Conservation (phyloP, 2,329 filamentous ascomycete genomes). For the Scedosporium dehoogii region DNA sequence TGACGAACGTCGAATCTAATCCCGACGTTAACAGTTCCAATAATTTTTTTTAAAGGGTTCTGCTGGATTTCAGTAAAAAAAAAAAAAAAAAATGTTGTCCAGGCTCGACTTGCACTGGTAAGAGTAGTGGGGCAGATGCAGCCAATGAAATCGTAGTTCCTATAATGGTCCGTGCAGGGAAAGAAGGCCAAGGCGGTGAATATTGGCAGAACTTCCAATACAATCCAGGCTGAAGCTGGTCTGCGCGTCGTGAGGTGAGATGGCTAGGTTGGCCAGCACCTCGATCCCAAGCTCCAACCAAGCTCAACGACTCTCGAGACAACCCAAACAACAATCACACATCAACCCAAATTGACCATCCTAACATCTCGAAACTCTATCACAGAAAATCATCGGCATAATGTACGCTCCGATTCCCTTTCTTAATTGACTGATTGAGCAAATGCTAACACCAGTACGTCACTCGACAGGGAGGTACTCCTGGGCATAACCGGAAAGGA, state of each 20-base stretch:
- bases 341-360: neutral
- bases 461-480: slow-evolving; percentile 72
- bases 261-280: neutral
- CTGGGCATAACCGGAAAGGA: slow-evolving; percentile 98
- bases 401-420: neutral
- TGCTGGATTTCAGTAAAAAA: slow-evolving; percentile 6
- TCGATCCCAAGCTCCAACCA: slow-evolving; percentile 3
- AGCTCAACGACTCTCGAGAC: neutral
- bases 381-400: neutral
- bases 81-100: slow-evolving; percentile 30
- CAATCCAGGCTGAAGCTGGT: slow-evolving; percentile 30
- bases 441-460: slow-evolving; percentile 2
- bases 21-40: neutral
- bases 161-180: neutral
- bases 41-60: slow-evolving; percentile 6
- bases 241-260: slow-evolving; percentile 22
- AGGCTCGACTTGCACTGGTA: neutral
- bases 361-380: neutral
- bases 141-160: neutral
- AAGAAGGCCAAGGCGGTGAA: slow-evolving; percentile 18
- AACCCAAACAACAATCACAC: neutral
- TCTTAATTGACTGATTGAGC: neutral
- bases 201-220: slow-evolving; percentile 18
- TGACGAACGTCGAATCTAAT: neutral
- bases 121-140: slow-evolving; percentile 10